Base-by-base conservation (phyloP, 2,329 filamentous ascomycete genomes). In the Verticillium nubilum region DNA sequence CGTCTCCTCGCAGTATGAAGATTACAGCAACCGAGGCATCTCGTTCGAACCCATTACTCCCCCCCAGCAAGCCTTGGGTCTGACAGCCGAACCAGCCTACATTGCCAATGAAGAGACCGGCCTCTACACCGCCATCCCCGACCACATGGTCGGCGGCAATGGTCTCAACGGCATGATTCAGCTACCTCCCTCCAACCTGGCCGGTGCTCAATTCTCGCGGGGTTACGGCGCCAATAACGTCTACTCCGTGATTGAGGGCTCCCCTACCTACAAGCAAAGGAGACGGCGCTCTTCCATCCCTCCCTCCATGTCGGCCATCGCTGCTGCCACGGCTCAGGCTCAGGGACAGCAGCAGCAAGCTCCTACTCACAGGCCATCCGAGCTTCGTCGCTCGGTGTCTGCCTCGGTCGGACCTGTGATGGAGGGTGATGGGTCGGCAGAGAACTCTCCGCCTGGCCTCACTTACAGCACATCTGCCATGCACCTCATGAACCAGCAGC, bases 51-150 rank as follows among this genome's bases (percentile, higher is more conserved):
- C 95, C 57, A 87, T 99, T 67, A 99, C 95, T 0, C 95, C 95
- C 60, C 95, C 95, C 17, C 95, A 98, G 73, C 92, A 97, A 75
- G 86, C 90, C 15, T 78, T 95, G 61, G 87, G 85, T 63, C 88
- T 97, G 65, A 86, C 89, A 61, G 84, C 89, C 47, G 95, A 99
- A 79, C 92, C 95, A 10, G 92, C 95, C 10, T 99, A 98, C 78
- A 97, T 99, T 73, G 92, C 94, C 63, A 97, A 97, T 72, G 95
- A 99, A 78, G 95, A 98, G 74, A 97, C 94, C 53, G 93, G 93
- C 61, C 83, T 98, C 54, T 98, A 97, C 82, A 94, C 92, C 58
- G 93, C 91, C 52, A 96, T 98, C 67, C 92, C 94, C 12, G 94
- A 98, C 69, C 88, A 96, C 70, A 82, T 91, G 66, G 82, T 87